A percentile compares a stretch with the other conserved stretches of the same genome.
phyloP scores from a whole-genome alignment of 306 rosid species.

The Inga leiocalycina region DNA sequence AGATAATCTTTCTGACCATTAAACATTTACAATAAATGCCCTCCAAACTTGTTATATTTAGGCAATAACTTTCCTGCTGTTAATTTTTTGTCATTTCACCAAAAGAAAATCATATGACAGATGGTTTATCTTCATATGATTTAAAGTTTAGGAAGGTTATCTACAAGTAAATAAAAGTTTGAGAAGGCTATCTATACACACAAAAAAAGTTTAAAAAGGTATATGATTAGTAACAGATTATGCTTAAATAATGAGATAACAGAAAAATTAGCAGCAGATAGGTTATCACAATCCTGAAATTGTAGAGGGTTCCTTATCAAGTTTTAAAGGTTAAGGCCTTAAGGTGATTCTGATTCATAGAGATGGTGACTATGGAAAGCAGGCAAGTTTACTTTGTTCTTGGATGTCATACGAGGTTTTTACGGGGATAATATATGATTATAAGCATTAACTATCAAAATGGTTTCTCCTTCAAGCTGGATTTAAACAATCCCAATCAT shows the following conservation, averaged over 20 bases:
- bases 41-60: background rate
- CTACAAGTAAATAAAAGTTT: background rate
- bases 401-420: background rate
- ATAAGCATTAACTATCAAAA: conserved; percentile 30
- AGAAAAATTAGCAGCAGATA: too few species aligned
- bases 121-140: background rate
- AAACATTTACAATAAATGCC: background rate
- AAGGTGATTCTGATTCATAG: conserved; percentile 81
- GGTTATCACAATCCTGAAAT: too few species aligned
- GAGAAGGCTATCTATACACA: background rate
- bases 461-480: conserved; percentile 40
- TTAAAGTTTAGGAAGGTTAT: background rate
- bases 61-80: background rate
- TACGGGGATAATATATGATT: conserved; percentile 5
- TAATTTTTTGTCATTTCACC: too few species aligned
- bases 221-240: background rate
- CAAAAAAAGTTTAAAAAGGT: too few species aligned
- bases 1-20: too few species aligned
- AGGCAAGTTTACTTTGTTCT: conserved; percentile 48
- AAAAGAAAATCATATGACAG: background rate
- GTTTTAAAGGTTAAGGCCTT: too few species aligned
- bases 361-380: conserved; percentile 92
- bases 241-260: background rate
- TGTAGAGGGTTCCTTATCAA: too few species aligned
- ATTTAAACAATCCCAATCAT: too few species aligned